These are phyloP conservation scores for Phellopilus nigrolimitatus DNA, from an alignment of 1,284 basidiomycete genomes.

Conservation along the genomic window DNA sequence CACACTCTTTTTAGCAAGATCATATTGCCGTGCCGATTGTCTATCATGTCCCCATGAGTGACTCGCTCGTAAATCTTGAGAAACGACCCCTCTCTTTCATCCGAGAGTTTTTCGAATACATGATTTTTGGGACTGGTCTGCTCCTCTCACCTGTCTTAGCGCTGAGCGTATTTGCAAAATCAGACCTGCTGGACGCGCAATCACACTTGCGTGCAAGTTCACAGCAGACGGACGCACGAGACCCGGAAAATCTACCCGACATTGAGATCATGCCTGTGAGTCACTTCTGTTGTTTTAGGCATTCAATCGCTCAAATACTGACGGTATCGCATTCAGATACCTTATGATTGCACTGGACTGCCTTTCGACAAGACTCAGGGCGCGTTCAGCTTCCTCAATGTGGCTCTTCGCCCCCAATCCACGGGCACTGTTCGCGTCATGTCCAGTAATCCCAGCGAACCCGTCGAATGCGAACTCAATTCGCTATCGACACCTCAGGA, in stretches of 20 bases:
- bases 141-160: conserved; percentile 30
- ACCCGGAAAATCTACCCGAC: conserved; percentile 30
- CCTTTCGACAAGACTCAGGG: too few relatives aligned
- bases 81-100: conserved; percentile 23
- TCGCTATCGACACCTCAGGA: too few relatives aligned
- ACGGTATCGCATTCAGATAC: conserved; percentile 2
- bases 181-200: conserved; percentile 26
- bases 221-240: conserved; percentile 21
- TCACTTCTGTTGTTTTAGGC: conserved; percentile 14
- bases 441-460: too few relatives aligned
- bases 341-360: conserved; percentile 18
- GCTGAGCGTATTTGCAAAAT: conserved; percentile 27
- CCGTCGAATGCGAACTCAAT: too few relatives aligned
- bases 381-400: too few relatives aligned
- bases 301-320: background rate
- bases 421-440: too few relatives aligned
- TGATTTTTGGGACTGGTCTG: conserved; percentile 29
- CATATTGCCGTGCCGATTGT: conserved; percentile 29
- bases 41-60: conserved; percentile 28
- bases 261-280: conserved; percentile 34
- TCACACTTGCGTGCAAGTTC: conserved; percentile 10
- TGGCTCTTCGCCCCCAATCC: too few relatives aligned
- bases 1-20: conserved; percentile 30
- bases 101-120: conserved; percentile 28
- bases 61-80: conserved; percentile 26